Percentiles rank a stretch among this genome's conserved stretches.
Conservation (phyloP, 352 stramenopile genomes). For the Phytophthora citricola region DNA sequence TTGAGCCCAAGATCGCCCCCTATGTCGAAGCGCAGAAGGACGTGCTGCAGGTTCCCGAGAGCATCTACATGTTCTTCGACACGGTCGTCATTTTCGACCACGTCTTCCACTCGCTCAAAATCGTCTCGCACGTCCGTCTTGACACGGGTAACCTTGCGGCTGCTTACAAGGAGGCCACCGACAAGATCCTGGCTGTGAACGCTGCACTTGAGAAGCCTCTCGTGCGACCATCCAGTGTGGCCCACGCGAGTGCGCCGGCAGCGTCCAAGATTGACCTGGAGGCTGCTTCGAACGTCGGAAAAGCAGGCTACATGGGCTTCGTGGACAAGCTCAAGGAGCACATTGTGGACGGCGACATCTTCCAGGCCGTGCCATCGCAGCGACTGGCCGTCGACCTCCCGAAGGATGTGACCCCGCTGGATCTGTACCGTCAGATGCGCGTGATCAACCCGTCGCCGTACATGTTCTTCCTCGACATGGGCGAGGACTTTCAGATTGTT, state of each 20-base stretch:
- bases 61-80: conserved; percentile 93
- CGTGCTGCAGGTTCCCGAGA: conserved; percentile 85
- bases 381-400: conserved; percentile 76
- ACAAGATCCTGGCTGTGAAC: conserved; percentile 77
- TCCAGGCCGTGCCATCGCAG: conserved; percentile 90
- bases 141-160: conserved; percentile 68
- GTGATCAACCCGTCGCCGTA: conserved; percentile 91
- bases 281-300: conserved; percentile 81
- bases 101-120: conserved; percentile 91
- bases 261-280: conserved; percentile 72
- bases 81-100: conserved; percentile 92
- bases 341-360: conserved; percentile 91
- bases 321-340: conserved; percentile 89
- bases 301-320: conserved; percentile 88
- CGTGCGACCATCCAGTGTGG: conserved; percentile 57
- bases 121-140: conserved; percentile 83
- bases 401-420: conserved; percentile 68
- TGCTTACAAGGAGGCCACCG: conserved; percentile 75
- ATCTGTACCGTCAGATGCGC: conserved; percentile 91
- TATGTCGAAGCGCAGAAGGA: conserved; percentile 81
- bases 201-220: conserved; percentile 71
- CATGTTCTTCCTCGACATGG: conserved; percentile 91
- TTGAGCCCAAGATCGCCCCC: conserved; percentile 84
- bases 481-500: conserved; percentile 88
- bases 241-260: conserved; percentile 54